phyloP scores from a whole-genome alignment of 2,329 filamentous ascomycete species.

The Botryotinia narcissicola region DNA sequence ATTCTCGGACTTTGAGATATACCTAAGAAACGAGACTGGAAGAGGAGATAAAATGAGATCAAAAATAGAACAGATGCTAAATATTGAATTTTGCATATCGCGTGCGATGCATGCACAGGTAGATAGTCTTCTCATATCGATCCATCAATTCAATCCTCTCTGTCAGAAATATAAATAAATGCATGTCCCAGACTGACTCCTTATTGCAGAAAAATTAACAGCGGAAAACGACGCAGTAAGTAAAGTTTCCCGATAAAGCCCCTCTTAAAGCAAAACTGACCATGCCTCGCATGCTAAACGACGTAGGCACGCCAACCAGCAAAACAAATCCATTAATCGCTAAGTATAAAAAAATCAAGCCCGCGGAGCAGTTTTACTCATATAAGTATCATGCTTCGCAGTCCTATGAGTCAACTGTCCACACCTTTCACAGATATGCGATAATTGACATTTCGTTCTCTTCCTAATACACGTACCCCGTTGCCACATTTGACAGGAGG shows the following conservation, averaged over 20 bases:
- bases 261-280: not conserved
- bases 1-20: not conserved
- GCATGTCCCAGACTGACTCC: not conserved
- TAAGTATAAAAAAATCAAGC: not conserved
- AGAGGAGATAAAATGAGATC: not conserved
- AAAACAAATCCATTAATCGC: not conserved
- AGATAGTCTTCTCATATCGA: not conserved
- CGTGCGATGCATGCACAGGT: not conserved
- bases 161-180: not conserved
- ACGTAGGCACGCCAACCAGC: not conserved
- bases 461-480: conserved; percentile 3
- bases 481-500: conserved; percentile 1
- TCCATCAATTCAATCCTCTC: not conserved
- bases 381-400: conserved; percentile 13
- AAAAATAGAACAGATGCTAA: not conserved
- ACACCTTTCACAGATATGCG: conserved; percentile 2
- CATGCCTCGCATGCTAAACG: not conserved
- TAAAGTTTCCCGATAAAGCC: not conserved
- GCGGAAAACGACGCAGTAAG: not conserved
- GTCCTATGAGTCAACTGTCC: conserved; percentile 7
- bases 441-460: not conserved
- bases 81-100: not conserved
- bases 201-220: not conserved
- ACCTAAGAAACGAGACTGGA: not conserved
- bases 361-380: conserved; percentile 11